Percentiles rank a stretch among this genome's conserved stretches.
These are phyloP conservation scores for Sphagnum magellanicum DNA, from an alignment of 228 moss, liverwort and hornwort genomes.

Conservation along the genomic window DNA sequence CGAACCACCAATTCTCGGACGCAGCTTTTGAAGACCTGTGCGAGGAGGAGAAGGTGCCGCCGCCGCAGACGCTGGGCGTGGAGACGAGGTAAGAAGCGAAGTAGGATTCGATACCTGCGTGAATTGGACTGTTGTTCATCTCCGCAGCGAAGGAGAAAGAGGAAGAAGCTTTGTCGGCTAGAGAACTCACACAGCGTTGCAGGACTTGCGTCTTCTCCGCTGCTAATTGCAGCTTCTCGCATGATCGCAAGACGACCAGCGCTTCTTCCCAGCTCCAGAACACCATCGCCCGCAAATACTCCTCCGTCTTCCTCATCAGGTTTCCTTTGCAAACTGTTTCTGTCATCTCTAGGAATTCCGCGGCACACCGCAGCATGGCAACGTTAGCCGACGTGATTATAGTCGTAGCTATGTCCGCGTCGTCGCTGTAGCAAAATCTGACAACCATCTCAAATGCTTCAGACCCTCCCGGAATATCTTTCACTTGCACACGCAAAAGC, in stretches of 20 bases:
- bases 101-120: constrained; percentile 32
- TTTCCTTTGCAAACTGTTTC: constrained; percentile 56
- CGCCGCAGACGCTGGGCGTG: constrained; percentile 45
- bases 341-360: constrained; percentile 82
- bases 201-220: constrained; percentile 70
- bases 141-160: constrained; percentile 18
- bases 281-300: constrained; percentile 61
- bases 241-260: constrained; percentile 57
- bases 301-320: constrained; percentile 56
- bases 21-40: constrained; percentile 68
- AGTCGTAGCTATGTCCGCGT: constrained; percentile 14
- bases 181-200: constrained; percentile 66
- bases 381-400: constrained; percentile 66
- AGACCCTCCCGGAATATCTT: constrained; percentile 72
- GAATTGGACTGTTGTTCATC: constrained; percentile 28
- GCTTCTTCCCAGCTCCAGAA: constrained; percentile 93
- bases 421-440: constrained; percentile 62
- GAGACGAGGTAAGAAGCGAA: constrained; percentile 6
- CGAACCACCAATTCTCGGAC: constrained; percentile 87
- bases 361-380: constrained; percentile 70
- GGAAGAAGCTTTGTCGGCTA: constrained; percentile 59
- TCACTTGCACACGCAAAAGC: constrained; percentile 57
- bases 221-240: constrained; percentile 50
- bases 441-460: constrained; percentile 75
- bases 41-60: constrained; percentile 34